These are phyloP conservation scores for Suillus paluster DNA, from an alignment of 768 basidiomycete genomes.

Conservation along the genomic window DNA sequence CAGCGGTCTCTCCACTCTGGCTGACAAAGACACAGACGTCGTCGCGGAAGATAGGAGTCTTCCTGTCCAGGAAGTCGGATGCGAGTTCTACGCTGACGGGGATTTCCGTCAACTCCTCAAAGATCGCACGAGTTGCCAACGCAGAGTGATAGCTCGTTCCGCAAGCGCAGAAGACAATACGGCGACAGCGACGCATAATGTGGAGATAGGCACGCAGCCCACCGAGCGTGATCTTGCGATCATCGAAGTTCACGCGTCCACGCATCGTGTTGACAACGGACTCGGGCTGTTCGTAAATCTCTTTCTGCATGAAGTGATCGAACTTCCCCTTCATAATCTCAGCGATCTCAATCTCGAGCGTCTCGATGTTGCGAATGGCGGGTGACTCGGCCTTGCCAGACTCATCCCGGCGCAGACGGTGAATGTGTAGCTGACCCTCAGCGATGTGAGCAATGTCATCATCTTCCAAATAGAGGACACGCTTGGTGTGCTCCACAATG, in stretches of 20 bases:
- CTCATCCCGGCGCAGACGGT: conserved; percentile 92
- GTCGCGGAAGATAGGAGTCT: conserved; percentile 99
- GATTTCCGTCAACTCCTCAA: conserved; percentile 98
- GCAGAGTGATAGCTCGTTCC: conserved; percentile 99
- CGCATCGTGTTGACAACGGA: conserved; percentile 99
- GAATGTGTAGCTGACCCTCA: conserved; percentile 97
- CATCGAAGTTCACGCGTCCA: conserved; percentile 99
- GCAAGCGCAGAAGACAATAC: conserved; percentile 97
- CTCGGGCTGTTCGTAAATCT: conserved; percentile 99
- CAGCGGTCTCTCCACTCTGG: conserved; percentile 98
- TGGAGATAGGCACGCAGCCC: conserved; percentile 94
- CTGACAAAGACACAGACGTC: conserved; percentile 96
- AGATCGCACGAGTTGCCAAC: conserved; percentile 94
- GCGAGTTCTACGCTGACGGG: conserved; percentile 97
- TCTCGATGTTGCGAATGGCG: conserved; percentile 91
- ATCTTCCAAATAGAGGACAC: conserved; percentile 97
- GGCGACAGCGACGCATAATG: conserved; percentile 92
- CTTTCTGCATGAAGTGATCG: conserved; percentile 99
- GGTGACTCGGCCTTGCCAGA: conserved; percentile 60
- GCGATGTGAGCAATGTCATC: conserved; percentile 98
- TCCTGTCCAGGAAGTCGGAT: conserved; percentile 97
- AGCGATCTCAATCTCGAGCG: conserved; percentile 97
- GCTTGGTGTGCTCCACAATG: conserved; percentile 98
- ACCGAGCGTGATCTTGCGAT: conserved; percentile 88
- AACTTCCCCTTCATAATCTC: conserved; percentile 99